A percentile compares a stretch with the other conserved stretches of the same genome.
Evolutionary conservation across 768 basidiomycete genomes (phyloP).

Genomic region (Russula sp.): DNA sequence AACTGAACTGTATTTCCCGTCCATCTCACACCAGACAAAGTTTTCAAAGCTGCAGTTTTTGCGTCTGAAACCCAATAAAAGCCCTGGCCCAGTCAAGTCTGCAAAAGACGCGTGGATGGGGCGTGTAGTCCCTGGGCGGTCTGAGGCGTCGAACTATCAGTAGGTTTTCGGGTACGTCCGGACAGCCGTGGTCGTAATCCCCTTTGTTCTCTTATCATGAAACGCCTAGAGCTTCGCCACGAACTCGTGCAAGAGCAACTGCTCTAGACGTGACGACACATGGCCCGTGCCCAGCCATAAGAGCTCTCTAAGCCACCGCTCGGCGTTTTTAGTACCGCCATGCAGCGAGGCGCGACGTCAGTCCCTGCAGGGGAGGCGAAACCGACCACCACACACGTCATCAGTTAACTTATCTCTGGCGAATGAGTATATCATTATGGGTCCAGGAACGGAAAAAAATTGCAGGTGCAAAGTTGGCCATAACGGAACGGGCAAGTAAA

Average conservation of each 20-base stretch:
- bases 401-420: conserved; percentile 1
- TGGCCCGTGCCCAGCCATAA: neutral
- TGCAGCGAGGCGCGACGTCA: neutral
- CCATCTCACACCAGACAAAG: no score
- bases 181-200: neutral
- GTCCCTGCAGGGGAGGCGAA: neutral
- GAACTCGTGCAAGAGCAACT: neutral
- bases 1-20: neutral
- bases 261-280: conserved; percentile 3
- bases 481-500: conserved; percentile 7
- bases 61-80: neutral
- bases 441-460: conserved; percentile 1
- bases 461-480: neutral
- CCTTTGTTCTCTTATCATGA: neutral
- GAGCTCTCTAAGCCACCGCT: neutral
- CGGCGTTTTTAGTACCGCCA: neutral
- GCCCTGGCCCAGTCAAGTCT: neutral
- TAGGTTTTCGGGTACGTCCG: conserved; percentile 1
- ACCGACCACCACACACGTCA: conserved; percentile 3
- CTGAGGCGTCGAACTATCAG: neutral
- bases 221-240: neutral
- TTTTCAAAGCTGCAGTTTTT: neutral
- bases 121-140: neutral
- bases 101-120: neutral
- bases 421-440: neutral